Evolutionary conservation across 176 grass and related monocot species (phyloP).

Genomic region (Carex scoparia): DNA sequence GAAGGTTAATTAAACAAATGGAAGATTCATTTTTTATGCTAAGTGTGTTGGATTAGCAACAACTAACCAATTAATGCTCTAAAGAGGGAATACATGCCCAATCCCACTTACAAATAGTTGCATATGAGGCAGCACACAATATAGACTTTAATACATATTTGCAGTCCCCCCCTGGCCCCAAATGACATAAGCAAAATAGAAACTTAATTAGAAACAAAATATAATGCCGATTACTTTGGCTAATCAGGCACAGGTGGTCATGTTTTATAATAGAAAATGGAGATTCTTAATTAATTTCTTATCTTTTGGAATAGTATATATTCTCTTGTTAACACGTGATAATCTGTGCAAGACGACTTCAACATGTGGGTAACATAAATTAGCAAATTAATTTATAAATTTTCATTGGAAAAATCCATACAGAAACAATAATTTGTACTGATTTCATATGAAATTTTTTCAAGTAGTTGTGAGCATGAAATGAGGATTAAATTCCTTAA

Average conservation of each 20-base stretch:
- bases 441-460: not conserved
- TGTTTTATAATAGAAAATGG: not conserved
- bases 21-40: constrained; percentile 30
- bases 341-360: not conserved
- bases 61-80: constrained; percentile 15
- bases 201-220: constrained; percentile 17
- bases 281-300: not conserved
- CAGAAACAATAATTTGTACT: not conserved
- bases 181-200: constrained; percentile 12
- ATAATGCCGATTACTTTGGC: not conserved
- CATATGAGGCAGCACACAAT: constrained; percentile 29
- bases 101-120: constrained; percentile 28
- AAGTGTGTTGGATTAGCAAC: constrained; percentile 38
- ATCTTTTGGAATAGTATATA: not conserved
- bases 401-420: not conserved
- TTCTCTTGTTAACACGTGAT: not conserved
- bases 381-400: not conserved
- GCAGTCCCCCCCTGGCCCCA: not conserved
- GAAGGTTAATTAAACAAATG: constrained; percentile 24
- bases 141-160: constrained; percentile 26
- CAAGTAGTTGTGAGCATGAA: not conserved
- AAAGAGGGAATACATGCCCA: constrained; percentile 20
- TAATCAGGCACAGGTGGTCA: not conserved
- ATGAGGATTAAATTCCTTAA: not conserved
- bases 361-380: not conserved